These are phyloP conservation scores for Rubia occidens DNA, from an alignment of 305 asterid genomes.

Conservation along the genomic window DNA sequence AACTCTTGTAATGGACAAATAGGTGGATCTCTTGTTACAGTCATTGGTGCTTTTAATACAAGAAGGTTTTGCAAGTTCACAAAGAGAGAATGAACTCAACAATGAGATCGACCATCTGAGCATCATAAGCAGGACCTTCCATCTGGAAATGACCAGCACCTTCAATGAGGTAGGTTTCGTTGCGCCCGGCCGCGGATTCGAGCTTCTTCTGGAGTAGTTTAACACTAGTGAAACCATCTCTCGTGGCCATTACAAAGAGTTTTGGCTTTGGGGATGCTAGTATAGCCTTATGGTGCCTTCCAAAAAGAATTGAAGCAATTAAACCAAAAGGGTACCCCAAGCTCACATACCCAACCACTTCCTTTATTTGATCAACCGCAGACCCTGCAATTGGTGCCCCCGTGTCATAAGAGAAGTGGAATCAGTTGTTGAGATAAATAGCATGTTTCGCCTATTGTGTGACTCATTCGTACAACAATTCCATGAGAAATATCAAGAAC, in stretches of 20 bases:
- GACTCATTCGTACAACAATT: too few species aligned
- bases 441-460: too few species aligned
- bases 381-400: constrained; percentile 83
- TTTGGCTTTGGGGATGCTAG: constrained; percentile 61
- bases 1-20: background rate
- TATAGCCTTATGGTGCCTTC: constrained; percentile 62
- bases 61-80: constrained; percentile 5
- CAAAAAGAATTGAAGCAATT: constrained; percentile 61
- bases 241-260: constrained; percentile 76
- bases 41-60: background rate
- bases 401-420: background rate
- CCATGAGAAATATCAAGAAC: too few species aligned
- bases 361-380: constrained; percentile 55
- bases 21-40: background rate
- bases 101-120: constrained; percentile 53
- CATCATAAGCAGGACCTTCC: constrained; percentile 80
- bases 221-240: constrained; percentile 75
- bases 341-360: constrained; percentile 57
- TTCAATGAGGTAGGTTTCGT: constrained; percentile 42
- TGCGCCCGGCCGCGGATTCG: constrained; percentile 49
- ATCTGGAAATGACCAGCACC: constrained; percentile 79
- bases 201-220: constrained; percentile 68
- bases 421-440: background rate
- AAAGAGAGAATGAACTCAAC: constrained; percentile 36
- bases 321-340: constrained; percentile 71